Evolutionary conservation across 2,329 filamentous ascomycete species (phyloP), one percentile per base, ranked within the genome.

Genomic region (Fonsecaea monophora): DNA sequence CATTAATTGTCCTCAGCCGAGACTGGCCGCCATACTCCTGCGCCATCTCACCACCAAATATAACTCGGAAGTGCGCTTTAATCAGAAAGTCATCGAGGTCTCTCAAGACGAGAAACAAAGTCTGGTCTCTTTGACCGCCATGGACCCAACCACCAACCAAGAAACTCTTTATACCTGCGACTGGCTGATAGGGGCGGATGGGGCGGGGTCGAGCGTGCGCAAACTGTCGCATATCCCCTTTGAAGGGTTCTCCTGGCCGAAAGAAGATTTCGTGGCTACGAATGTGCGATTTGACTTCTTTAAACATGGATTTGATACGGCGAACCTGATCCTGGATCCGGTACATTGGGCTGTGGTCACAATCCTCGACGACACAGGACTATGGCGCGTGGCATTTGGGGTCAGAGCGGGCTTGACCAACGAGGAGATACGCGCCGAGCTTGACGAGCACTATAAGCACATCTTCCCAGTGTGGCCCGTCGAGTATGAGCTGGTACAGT

Each of bases 371-470:
- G 79, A 79, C 18, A 68, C 62, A 4, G 65, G 77, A 0, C 65
- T 82, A 3, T 82, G 80, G 80, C 73, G 80, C 30, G 77, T 81
- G 1, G 78, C 76, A 5, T 81, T 80, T 57, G 79, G 80, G 5
- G 77, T 79, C 13, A 71, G 77, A 1, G 67, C 70, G 0, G 74
- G 72, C 1, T 61, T 76, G 13, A 75, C 72, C 4, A 68, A 67
- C 38, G 68, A 72, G 2, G 74, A 79, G 15, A 77, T 79, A n/a
- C 21, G 60, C 6, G 65, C 67, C 3, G 68, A 70, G 37, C 34
- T 70, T 10, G 63, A 68, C 48, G 62, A 70, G 45, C 68, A 68
- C 30, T 64, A 68, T 5, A 60, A 63, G 4, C 65, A 63, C 1
- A 72, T 77, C 6, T 64, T 74, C 1, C 71, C 73, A 21, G 63